Conservation (phyloP, 352 stramenopile species). For the Thalassiosira sp. region DNA sequence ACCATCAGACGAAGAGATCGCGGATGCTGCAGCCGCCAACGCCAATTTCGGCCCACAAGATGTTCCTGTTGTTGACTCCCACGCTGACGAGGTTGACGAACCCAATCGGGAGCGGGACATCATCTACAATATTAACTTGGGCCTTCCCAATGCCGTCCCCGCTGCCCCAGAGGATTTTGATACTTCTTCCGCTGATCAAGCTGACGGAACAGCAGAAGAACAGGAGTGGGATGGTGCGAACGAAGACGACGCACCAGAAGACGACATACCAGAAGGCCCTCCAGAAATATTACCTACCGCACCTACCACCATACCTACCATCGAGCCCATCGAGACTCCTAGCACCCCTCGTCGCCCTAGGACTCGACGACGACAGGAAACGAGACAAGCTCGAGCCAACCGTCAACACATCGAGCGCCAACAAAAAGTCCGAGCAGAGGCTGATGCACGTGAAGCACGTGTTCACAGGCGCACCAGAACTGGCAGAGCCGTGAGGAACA, state of each 20-base stretch:
- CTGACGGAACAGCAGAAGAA: background rate
- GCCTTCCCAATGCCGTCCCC: background rate
- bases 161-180: background rate
- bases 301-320: background rate
- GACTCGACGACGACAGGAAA: too few species aligned
- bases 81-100: background rate
- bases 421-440: too few species aligned
- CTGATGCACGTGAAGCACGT: too few species aligned
- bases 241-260: background rate
- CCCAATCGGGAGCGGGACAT: background rate
- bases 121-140: background rate
- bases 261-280: too few species aligned
- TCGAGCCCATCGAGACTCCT: too few species aligned
- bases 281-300: background rate
- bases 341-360: too few species aligned
- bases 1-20: background rate
- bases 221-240: background rate
- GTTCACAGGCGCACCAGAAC: background rate
- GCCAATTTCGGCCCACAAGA: background rate
- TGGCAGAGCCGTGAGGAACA: background rate
- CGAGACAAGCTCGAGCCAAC: too few species aligned
- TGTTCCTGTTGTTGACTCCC: background rate
- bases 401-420: too few species aligned
- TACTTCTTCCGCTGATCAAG: background rate
- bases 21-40: background rate